Evolutionary conservation across 345 rosid genomes (phyloP), one percentile per base, ranked within the genome.

Genomic region (Brassica cretica): DNA sequence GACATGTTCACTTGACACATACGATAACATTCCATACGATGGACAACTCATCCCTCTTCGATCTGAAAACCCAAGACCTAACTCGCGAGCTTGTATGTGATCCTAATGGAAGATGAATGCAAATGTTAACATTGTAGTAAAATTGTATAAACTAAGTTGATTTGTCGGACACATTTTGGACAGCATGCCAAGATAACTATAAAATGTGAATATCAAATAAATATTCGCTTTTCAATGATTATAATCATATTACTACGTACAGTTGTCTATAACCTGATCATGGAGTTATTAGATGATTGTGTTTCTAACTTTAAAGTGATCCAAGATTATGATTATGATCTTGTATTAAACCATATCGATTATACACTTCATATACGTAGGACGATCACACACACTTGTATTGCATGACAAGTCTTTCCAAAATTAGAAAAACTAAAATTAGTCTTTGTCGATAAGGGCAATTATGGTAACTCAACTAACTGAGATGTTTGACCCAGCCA

Each of bases 401-500:
- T 15, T 64, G 68, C 1, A 29, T 30, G 15, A 59, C 64, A 59
- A 59, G 62, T n/a, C 30, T 72, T 56, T 78, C 77, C 74, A 67
- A 46, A 33, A 62, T 8, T 61, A 77, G 56, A 3, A 72, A 24
- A 33, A 66, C 73, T 73, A 49, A 25, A 61, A 59, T 11, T 60
- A 16, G 30, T 18, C 58, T 5, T 49, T 16, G 1, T 62, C 33
- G 44, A 30, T 1, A 55, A 74, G 75, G 79, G 63, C 41, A 74
- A 2, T 14, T 69, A n/a, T 8, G 78, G 75, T 27, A 74, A 18
- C 73, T 74, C 9, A 24, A 14, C 15, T 67, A 77, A 79, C 74
- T 27, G 27, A 69, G 75, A 79, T 55, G 75, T 79, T 79, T 79
- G 78, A 79, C 79, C 85, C 7, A 68, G 82, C 87, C 90, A 80